Percentiles rank a stretch among this genome's conserved stretches.
phyloP scores from a whole-genome alignment of 75 land plant genomes.

The Picea sitchensis region DNA sequence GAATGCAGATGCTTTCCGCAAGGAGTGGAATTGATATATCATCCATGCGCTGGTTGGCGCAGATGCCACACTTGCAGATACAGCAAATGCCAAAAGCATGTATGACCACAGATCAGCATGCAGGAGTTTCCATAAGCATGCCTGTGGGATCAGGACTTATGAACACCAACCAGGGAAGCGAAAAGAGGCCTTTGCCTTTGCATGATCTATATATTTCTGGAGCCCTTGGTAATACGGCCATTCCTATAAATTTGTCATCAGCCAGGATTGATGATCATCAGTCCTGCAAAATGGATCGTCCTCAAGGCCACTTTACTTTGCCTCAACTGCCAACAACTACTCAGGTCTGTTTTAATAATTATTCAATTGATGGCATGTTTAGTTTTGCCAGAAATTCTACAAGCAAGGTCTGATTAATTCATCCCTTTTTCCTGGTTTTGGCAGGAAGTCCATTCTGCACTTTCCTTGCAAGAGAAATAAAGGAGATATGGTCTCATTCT shows the following conservation, averaged over 20 bases:
- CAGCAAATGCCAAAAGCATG: conserved; percentile 6
- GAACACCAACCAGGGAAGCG: not conserved
- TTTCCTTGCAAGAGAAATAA: not conserved
- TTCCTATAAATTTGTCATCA: not conserved
- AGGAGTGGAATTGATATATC: conserved; percentile 11
- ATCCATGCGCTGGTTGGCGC: conserved; percentile 3
- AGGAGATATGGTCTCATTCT: not conserved
- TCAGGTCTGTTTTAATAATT: conserved; percentile 4
- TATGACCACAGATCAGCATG: not conserved
- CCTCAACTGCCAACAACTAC: conserved; percentile 1
- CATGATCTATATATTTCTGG: not conserved
- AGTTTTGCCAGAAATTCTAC: not conserved
- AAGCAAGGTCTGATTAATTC: not conserved
- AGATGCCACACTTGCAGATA: conserved; percentile 13
- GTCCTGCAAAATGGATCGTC: conserved; percentile 6
- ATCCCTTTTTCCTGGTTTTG: not conserved
- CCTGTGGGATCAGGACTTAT: not conserved
- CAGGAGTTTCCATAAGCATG: not conserved
- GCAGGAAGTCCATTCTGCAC: conserved; percentile 8
- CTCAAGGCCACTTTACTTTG: not conserved
- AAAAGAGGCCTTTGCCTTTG: not conserved
- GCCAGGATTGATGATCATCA: not conserved
- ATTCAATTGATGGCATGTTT: not conserved
- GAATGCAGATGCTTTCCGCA: conserved; percentile 16
- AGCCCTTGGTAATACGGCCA: not conserved